These are phyloP conservation scores for Wallacemonas sp. DNA, from an alignment of 208 protist species.

Conservation along the genomic window DNA sequence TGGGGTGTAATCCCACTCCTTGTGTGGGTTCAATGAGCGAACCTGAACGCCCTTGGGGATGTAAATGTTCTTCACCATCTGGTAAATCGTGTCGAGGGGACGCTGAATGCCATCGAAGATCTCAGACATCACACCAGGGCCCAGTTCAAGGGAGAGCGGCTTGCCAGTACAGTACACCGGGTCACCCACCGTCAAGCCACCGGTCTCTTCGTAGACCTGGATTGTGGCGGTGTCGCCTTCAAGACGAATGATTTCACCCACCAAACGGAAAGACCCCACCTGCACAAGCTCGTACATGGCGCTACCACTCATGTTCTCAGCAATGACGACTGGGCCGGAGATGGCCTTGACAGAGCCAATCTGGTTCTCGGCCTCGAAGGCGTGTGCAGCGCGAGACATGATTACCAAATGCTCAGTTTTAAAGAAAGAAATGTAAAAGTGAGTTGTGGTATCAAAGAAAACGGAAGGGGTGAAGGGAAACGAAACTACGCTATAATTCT, in stretches of 20 bases:
- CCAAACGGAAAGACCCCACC: slow-evolving; percentile 97
- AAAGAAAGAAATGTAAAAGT: no score
- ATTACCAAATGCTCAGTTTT: no score
- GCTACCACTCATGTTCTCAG: slow-evolving; percentile 98
- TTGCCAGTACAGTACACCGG: slow-evolving; percentile 98
- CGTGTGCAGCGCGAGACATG: slow-evolving; percentile 63
- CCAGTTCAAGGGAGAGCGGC: slow-evolving; percentile 99
- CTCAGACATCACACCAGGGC: slow-evolving; percentile 99
- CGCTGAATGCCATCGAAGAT: slow-evolving; percentile 99
- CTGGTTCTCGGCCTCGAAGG: slow-evolving; percentile 79
- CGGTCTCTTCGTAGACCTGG: slow-evolving; percentile 99
- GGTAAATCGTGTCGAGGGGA: slow-evolving; percentile 98
- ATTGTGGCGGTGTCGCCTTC: slow-evolving; percentile 99
- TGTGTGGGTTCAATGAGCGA: slow-evolving; percentile 92
- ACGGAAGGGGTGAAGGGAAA: slow-evolving; percentile 6
- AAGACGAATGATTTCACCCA: slow-evolving; percentile 99
- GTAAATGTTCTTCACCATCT: slow-evolving; percentile 96
- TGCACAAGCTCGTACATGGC: slow-evolving; percentile 99
- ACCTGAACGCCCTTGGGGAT: slow-evolving; percentile 99
- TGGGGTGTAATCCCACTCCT: slow-evolving; percentile 96
- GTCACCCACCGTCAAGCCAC: slow-evolving; percentile 99
- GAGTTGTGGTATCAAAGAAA: background rate
- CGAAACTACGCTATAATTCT: slow-evolving; percentile 8
- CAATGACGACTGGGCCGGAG: slow-evolving; percentile 98
- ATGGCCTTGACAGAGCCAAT: slow-evolving; percentile 90